Evolutionary conservation across 225 moss, liverwort and hornwort genomes (phyloP).

Genomic region (Climacium dendroides): DNA sequence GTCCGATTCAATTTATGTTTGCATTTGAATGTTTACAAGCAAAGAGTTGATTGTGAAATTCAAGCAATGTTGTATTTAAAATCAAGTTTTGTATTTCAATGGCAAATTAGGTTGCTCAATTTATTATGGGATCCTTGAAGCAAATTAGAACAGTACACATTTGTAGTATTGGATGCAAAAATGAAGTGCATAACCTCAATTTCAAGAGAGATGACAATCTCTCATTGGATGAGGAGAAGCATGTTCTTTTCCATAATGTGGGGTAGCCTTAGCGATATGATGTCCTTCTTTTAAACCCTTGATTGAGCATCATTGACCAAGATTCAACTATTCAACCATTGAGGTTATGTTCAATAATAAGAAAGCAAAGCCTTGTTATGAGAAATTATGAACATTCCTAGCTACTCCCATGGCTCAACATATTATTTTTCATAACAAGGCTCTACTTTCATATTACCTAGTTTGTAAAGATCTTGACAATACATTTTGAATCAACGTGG

Average conservation of each 20-base stretch:
- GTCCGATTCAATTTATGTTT: background rate
- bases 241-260: background rate
- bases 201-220: background rate
- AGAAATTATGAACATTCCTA: background rate
- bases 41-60: background rate
- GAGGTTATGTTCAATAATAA: background rate
- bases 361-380: background rate
- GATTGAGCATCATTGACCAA: background rate
- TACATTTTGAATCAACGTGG: rapidly evolving
- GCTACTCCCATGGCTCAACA: rapidly evolving
- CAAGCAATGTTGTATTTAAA: background rate
- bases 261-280: rapidly evolving
- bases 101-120: background rate
- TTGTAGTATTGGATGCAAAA: background rate
- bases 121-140: background rate
- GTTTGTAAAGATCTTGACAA: rapidly evolving
- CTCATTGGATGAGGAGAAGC: background rate
- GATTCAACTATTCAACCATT: background rate
- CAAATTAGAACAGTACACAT: rapidly evolving
- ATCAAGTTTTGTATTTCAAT: background rate
- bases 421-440: background rate
- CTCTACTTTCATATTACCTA: background rate
- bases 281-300: background rate
- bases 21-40: background rate
- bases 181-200: background rate